phyloP scores from a whole-genome alignment of 1,284 basidiomycete species.

The Ceratobasidium sp. region DNA sequence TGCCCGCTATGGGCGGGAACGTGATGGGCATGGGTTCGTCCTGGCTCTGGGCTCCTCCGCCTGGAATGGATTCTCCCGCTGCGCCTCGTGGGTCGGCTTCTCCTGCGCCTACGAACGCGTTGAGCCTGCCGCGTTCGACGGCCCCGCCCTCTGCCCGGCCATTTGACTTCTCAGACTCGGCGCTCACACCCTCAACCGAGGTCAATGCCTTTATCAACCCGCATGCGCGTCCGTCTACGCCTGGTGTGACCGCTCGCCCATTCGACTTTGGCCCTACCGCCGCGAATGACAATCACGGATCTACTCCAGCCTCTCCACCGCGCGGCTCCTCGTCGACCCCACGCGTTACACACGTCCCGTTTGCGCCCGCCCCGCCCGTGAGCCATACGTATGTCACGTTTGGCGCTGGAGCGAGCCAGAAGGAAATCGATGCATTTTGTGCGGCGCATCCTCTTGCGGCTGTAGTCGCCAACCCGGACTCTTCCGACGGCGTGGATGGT shows the following conservation, averaged over 20 bases:
- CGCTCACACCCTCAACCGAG: background rate
- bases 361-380: conserved; percentile 61
- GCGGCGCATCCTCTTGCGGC: conserved; percentile 76
- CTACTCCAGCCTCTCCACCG: conserved; percentile 16
- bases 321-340: background rate
- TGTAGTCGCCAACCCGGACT: conserved; percentile 62
- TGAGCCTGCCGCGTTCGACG: conserved; percentile 21
- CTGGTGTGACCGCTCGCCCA: background rate
- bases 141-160: conserved; percentile 25
- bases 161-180: conserved; percentile 34
- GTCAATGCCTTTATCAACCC: conserved; percentile 35
- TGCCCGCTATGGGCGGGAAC: background rate
- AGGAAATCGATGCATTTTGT: conserved; percentile 82
- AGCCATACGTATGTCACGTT: conserved; percentile 82
- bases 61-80: background rate
- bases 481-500: background rate
- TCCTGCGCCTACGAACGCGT: background rate
- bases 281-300: background rate
- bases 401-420: conserved; percentile 83
- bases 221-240: background rate
- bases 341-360: conserved; percentile 30
- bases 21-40: background rate
- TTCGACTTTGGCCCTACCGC: conserved; percentile 33
- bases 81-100: background rate
- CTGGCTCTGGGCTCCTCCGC: conserved; percentile 25